These are phyloP conservation scores for Camellia oleifera DNA, from an alignment of 179 eudicot species.

Conservation along the genomic window DNA sequence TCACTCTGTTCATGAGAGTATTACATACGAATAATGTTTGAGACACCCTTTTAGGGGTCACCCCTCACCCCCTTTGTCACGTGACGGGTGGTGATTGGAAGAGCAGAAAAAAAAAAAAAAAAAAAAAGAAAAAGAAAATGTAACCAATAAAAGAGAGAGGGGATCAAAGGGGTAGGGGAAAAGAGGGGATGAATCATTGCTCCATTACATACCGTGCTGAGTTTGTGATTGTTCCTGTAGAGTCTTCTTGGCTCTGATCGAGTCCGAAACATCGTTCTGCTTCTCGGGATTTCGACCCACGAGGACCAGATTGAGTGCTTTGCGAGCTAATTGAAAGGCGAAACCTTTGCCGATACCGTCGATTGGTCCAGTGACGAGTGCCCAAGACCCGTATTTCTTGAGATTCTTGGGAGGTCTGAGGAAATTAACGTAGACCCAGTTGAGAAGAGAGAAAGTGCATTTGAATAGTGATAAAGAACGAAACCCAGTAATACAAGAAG, in stretches of 20 bases:
- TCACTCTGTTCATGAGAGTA: too few species aligned
- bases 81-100: too few species aligned
- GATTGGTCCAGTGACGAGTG: constrained; percentile 80
- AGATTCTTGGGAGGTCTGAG: constrained; percentile 70
- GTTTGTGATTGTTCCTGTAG: too few species aligned
- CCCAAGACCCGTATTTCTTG: constrained; percentile 93
- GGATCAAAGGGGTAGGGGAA: too few species aligned
- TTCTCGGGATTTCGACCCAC: constrained; percentile 85
- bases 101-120: too few species aligned
- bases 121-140: too few species aligned
- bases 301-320: constrained; percentile 69
- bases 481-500: constrained; percentile 25
- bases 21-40: too few species aligned
- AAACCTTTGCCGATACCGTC: constrained; percentile 90
- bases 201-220: too few species aligned
- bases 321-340: constrained; percentile 72
- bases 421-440: constrained; percentile 71
- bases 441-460: constrained; percentile 31
- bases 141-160: too few species aligned
- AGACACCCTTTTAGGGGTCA: too few species aligned
- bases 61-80: too few species aligned
- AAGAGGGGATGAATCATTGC: too few species aligned
- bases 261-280: constrained; percentile 56
- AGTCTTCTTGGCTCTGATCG: constrained; percentile 39
- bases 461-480: constrained; percentile 24